These are phyloP conservation scores for Sporothrix globosa DNA, from an alignment of 2,329 filamentous ascomycete genomes.

Conservation along the genomic window DNA sequence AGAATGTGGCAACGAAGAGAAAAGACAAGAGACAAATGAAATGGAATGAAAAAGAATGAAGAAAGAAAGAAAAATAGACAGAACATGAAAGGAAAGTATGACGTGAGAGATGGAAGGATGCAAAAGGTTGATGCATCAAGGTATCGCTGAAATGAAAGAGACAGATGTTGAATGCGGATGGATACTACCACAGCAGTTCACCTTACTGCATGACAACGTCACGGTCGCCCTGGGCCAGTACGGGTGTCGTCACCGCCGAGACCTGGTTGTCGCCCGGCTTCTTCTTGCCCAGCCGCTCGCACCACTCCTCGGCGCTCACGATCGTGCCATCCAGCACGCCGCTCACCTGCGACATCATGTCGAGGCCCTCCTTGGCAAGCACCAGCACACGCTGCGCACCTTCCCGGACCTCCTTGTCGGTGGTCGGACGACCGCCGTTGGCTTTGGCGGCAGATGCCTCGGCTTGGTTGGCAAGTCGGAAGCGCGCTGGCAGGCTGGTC, in stretches of 20 bases:
- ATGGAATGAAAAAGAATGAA: conserved; percentile 5
- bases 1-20: not conserved
- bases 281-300: conserved; percentile 69
- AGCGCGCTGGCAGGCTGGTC: conserved; percentile 80
- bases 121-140: not conserved
- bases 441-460: conserved; percentile 36
- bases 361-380: conserved; percentile 84
- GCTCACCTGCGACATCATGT: conserved; percentile 92
- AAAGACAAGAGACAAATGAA: not conserved
- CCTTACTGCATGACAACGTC: conserved; percentile 28
- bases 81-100: not conserved
- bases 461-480: conserved; percentile 63
- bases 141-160: not conserved
- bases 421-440: conserved; percentile 36
- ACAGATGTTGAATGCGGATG: not conserved
- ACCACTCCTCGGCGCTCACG: conserved; percentile 88
- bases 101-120: not conserved
- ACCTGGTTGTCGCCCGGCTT: conserved; percentile 37
- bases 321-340: conserved; percentile 87
- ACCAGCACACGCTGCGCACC: conserved; percentile 78
- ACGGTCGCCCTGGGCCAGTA: not conserved
- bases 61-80: not conserved
- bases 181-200: not conserved
- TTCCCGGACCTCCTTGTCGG: conserved; percentile 49
- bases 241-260: not conserved